These are phyloP conservation scores for Mycena albidolilacea DNA, from an alignment of 768 basidiomycete genomes.

Conservation along the genomic window DNA sequence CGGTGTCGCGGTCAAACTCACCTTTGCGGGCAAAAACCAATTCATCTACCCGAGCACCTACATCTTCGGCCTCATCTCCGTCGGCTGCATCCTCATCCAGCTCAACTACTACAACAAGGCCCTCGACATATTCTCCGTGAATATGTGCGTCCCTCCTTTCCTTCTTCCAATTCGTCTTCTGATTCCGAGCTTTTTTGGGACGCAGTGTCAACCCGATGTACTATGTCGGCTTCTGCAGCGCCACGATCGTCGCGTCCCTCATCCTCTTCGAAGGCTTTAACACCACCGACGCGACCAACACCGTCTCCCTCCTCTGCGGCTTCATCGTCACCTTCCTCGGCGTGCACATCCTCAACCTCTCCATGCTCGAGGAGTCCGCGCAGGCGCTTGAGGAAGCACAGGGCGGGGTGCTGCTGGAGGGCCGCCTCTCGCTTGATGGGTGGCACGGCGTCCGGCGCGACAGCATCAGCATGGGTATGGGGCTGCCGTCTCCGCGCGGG, in stretches of 20 bases:
- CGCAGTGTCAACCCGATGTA: constrained; percentile 96
- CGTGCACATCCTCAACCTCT: constrained; percentile 93
- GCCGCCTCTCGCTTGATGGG: constrained; percentile 84
- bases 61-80: constrained; percentile 89
- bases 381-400: constrained; percentile 81
- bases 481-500: constrained; percentile 50
- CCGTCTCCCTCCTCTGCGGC: constrained; percentile 89
- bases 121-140: constrained; percentile 95
- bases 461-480: constrained; percentile 43
- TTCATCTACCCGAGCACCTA: constrained; percentile 97
- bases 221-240: constrained; percentile 96
- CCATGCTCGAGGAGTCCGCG: constrained; percentile 70
- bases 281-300: constrained; percentile 85
- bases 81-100: constrained; percentile 89
- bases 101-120: constrained; percentile 99
- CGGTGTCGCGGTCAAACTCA: constrained; percentile 96
- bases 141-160: constrained; percentile 77
- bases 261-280: constrained; percentile 99
- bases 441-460: constrained; percentile 67
- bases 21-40: constrained; percentile 94
- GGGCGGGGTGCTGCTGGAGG: constrained; percentile 79
- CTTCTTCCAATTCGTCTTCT: too few species aligned
- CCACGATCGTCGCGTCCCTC: constrained; percentile 93
- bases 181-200: background rate
- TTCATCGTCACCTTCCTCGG: constrained; percentile 96